A percentile compares a stretch with the other conserved stretches of the same genome.
Evolutionary conservation across 2,329 filamentous ascomycete genomes (phyloP).

Genomic region (Aureobasidium musti): DNA sequence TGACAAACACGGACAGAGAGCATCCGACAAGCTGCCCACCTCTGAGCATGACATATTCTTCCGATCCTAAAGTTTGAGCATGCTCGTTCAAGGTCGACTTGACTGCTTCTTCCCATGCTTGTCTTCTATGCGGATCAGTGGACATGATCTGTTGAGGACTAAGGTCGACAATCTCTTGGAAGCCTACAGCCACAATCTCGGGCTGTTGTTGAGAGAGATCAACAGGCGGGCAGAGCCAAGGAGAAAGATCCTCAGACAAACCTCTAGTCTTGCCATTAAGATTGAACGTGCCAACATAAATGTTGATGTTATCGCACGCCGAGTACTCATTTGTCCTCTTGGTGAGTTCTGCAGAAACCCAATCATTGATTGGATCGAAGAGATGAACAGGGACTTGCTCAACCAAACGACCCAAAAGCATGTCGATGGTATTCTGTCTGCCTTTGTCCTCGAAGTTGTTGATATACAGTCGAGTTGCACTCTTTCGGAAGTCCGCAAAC

Average conservation of each 20-base stretch:
- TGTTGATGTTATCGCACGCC: slow-evolving; percentile 69
- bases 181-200: slow-evolving; percentile 85
- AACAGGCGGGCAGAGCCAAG: slow-evolving; percentile 76
- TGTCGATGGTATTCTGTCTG: slow-evolving; percentile 90
- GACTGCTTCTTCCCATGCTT: slow-evolving; percentile 83
- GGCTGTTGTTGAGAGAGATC: slow-evolving; percentile 64
- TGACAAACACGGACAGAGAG: slow-evolving; percentile 88
- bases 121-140: slow-evolving; percentile 82
- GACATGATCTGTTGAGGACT: slow-evolving; percentile 99
- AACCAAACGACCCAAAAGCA: slow-evolving; percentile 83
- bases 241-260: slow-evolving; percentile 73
- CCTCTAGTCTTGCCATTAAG: slow-evolving; percentile 85
- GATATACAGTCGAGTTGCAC: slow-evolving; percentile 89
- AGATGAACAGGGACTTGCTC: slow-evolving; percentile 81
- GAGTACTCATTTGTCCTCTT: slow-evolving; percentile 71
- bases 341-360: slow-evolving; percentile 73
- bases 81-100: slow-evolving; percentile 73
- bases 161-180: slow-evolving; percentile 97
- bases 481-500: slow-evolving; percentile 93
- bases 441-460: slow-evolving; percentile 97
- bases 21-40: slow-evolving; percentile 95
- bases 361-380: slow-evolving; percentile 93
- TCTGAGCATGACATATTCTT: slow-evolving; percentile 84
- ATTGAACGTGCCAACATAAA: slow-evolving; percentile 91
- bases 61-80: slow-evolving; percentile 63